Evolutionary conservation across 805 yeast genomes (phyloP).

Genomic region (Saccharomycopsis oosterbeekiorum): DNA sequence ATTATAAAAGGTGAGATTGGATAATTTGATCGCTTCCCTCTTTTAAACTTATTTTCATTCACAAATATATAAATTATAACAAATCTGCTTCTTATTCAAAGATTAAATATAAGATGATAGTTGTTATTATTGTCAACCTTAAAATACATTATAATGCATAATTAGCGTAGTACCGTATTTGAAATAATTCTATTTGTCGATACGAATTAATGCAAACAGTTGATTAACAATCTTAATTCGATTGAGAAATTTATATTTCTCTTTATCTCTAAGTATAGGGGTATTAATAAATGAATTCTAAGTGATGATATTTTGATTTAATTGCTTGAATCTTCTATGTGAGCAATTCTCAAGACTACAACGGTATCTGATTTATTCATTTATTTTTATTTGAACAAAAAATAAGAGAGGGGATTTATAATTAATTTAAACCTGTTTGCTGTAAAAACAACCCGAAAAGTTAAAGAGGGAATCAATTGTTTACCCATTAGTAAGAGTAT

Average conservation of each 20-base stretch:
- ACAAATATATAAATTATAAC: too few relatives aligned
- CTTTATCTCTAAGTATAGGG: constrained; percentile 1
- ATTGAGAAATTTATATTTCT: neutral
- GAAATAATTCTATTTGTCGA: neutral
- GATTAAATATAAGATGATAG: neutral
- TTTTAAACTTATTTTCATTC: neutral
- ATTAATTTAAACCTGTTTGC: neutral
- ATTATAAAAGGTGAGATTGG: neutral
- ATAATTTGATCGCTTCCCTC: neutral
- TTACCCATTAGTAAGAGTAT: too few relatives aligned
- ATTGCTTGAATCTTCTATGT: constrained; percentile 46
- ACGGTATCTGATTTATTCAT: constrained; percentile 73
- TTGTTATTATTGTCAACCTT: too few relatives aligned
- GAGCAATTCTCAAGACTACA: constrained; percentile 85
- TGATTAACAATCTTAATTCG: neutral
- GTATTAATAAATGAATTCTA: constrained; percentile 1
- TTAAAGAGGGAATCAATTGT: too few relatives aligned
- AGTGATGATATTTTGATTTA: constrained; percentile 25
- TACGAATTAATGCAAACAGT: neutral
- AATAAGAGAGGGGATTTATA: neutral
- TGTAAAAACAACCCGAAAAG: too few relatives aligned
- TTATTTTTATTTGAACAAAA: neutral
- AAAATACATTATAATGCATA: too few relatives aligned
- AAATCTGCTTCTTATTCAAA: too few relatives aligned
- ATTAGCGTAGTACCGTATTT: too few relatives aligned